Conservation (phyloP, 2,329 filamentous ascomycete species). For the Colletotrichum liaoningense region DNA sequence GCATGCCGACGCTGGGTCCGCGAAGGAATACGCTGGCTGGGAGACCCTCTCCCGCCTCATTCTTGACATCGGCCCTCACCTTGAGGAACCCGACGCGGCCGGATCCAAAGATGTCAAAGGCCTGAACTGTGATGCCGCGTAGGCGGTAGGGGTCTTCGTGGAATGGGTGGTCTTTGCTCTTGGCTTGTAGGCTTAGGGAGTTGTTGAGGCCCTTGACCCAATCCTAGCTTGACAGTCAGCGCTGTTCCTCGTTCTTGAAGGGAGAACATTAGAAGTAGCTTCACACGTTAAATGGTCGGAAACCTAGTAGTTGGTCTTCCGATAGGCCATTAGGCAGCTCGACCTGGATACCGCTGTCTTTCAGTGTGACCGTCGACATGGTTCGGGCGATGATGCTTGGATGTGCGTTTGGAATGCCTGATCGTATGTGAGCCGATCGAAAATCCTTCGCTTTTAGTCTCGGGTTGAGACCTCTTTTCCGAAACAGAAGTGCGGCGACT, state of each 20-base stretch:
- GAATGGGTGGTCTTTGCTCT: constrained; percentile 60
- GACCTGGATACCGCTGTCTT: constrained; percentile 52
- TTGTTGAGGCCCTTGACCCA: constrained; percentile 61
- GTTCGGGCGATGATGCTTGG: neutral
- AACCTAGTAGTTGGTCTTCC: constrained; percentile 56
- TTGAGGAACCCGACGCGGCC: constrained; percentile 68
- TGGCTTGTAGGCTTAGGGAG: constrained; percentile 59
- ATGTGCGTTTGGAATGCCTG: too few relatives aligned
- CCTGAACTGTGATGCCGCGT: constrained; percentile 62
- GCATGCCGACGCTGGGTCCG: constrained; percentile 70
- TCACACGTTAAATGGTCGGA: constrained; percentile 62
- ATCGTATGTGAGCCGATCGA: neutral
- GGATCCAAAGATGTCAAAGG: constrained; percentile 63
- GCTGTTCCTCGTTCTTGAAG: neutral
- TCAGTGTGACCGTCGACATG: constrained; percentile 56
- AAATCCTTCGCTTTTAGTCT: neutral
- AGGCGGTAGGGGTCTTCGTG: constrained; percentile 64
- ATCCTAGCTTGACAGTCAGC: constrained; percentile 45
- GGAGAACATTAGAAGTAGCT: fast-evolving
- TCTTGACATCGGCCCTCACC: constrained; percentile 60
- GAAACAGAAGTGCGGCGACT: neutral
- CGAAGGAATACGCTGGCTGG: constrained; percentile 68
- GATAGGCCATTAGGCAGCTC: constrained; percentile 57
- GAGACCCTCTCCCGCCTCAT: constrained; percentile 58
- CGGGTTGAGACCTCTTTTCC: neutral